phyloP scores from a whole-genome alignment of 2,329 filamentous ascomycete species.

The Penicillium freii region DNA sequence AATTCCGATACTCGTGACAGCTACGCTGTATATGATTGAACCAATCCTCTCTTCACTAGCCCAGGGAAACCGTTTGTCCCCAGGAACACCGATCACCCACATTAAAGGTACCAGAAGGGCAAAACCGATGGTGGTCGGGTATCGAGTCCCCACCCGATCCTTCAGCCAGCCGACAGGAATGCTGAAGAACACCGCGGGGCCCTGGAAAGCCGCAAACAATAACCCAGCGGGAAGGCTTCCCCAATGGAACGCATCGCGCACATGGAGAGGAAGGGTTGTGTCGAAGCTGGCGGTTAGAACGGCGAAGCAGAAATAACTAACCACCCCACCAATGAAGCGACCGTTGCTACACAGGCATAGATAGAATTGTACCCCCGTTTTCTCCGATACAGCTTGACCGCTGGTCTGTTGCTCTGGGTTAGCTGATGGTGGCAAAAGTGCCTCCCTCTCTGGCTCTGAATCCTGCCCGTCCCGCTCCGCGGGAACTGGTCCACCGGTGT shows the following conservation, averaged over 20 bases:
- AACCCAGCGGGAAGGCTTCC: slow-evolving; percentile 55
- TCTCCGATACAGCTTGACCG: not conserved
- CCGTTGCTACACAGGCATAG: slow-evolving; percentile 43
- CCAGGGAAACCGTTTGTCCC: slow-evolving; percentile 29
- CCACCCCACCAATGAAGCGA: slow-evolving; percentile 44
- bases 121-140: slow-evolving; percentile 27
- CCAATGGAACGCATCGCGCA: slow-evolving; percentile 54
- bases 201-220: slow-evolving; percentile 57
- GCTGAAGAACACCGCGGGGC: slow-evolving; percentile 57
- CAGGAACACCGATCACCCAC: slow-evolving; percentile 31
- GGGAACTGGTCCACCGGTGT: not conserved
- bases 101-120: slow-evolving; percentile 23
- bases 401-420: not conserved
- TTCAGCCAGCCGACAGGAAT: slow-evolving; percentile 55
- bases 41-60: slow-evolving; percentile 18
- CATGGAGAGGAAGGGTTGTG: slow-evolving; percentile 56
- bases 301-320: slow-evolving; percentile 48
- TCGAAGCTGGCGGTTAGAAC: slow-evolving; percentile 56
- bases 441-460: not conserved
- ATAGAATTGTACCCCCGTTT: slow-evolving; percentile 24
- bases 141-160: slow-evolving; percentile 25
- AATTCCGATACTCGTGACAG: slow-evolving; percentile 22
- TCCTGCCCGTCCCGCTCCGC: not conserved
- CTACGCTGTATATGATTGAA: slow-evolving; percentile 23
- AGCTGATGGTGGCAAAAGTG: not conserved